phyloP scores from a whole-genome alignment of 305 asterid genomes.

The Fraxinus floribunda region DNA sequence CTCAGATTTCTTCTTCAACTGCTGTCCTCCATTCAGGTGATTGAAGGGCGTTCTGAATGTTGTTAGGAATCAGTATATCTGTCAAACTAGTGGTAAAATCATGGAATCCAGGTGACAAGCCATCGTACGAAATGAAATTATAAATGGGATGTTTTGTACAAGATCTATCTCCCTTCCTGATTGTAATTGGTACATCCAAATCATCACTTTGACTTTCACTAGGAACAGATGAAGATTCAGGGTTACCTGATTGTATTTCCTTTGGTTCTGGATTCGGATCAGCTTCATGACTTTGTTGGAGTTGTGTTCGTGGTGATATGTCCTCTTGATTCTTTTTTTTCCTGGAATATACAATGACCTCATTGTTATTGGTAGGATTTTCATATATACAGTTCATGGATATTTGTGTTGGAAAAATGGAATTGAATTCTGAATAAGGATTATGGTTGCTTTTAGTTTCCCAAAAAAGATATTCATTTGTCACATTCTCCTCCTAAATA shows the following conservation, averaged over 20 bases:
- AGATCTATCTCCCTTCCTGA: conserved; percentile 16
- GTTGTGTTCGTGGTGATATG: neutral
- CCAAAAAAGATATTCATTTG: neutral
- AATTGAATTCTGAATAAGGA: neutral
- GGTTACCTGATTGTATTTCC: neutral
- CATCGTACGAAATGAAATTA: conserved; percentile 43
- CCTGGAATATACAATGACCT: neutral
- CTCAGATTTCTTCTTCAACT: neutral
- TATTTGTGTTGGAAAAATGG: neutral
- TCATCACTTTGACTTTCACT: neutral
- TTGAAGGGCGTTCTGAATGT: neutral
- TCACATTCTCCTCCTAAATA: neutral
- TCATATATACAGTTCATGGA: neutral
- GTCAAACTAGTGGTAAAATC: neutral
- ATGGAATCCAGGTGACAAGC: neutral
- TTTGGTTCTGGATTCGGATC: neutral
- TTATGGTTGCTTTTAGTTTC: neutral
- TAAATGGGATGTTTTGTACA: no score
- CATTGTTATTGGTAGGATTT: neutral
- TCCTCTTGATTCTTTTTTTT: neutral
- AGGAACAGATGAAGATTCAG: neutral
- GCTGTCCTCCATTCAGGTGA: neutral
- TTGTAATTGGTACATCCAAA: conserved; percentile 42
- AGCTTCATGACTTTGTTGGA: neutral
- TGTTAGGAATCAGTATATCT: neutral